phyloP scores from a whole-genome alignment of 2,329 filamentous ascomycete genomes.

The Ceratocystis diversiconidia region DNA sequence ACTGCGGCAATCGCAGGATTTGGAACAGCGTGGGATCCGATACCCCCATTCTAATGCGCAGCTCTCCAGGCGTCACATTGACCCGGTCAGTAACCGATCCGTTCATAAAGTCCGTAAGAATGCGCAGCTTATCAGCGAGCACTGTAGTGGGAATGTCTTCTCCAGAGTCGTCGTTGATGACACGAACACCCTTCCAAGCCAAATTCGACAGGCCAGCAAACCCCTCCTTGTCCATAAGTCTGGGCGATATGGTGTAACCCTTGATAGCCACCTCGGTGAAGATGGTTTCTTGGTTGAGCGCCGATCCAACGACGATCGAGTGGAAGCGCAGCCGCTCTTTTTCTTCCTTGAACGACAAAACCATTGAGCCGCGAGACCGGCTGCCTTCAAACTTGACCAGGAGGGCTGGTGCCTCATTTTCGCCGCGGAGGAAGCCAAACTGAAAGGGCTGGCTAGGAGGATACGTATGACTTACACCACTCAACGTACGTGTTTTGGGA shows the following conservation, averaged over 20 bases:
- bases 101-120: conserved; percentile 60
- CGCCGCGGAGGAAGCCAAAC: conserved; percentile 62
- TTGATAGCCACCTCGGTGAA: conserved; percentile 54
- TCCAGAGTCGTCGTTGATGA: conserved; percentile 59
- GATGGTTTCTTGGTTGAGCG: conserved; percentile 55
- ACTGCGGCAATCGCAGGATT: conserved; percentile 57
- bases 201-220: conserved; percentile 37
- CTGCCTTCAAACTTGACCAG: conserved; percentile 57
- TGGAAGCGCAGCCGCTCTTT: conserved; percentile 58
- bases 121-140: conserved; percentile 59
- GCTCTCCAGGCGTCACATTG: conserved; percentile 64
- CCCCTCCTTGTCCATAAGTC: conserved; percentile 35
- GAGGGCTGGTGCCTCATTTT: conserved; percentile 54
- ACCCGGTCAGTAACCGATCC: conserved; percentile 72
- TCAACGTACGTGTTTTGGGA: conserved; percentile 61
- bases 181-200: conserved; percentile 51
- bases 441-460: conserved; percentile 53
- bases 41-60: conserved; percentile 52
- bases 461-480: conserved; percentile 58
- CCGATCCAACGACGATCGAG: conserved; percentile 57
- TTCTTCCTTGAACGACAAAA: conserved; percentile 63
- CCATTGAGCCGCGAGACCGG: conserved; percentile 53
- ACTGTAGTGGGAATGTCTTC: conserved; percentile 51
- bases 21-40: conserved; percentile 47
- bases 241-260: conserved; percentile 47